Evolutionary conservation across 257 asterid species (phyloP).

Genomic region (Nicotiana benthamiana): DNA sequence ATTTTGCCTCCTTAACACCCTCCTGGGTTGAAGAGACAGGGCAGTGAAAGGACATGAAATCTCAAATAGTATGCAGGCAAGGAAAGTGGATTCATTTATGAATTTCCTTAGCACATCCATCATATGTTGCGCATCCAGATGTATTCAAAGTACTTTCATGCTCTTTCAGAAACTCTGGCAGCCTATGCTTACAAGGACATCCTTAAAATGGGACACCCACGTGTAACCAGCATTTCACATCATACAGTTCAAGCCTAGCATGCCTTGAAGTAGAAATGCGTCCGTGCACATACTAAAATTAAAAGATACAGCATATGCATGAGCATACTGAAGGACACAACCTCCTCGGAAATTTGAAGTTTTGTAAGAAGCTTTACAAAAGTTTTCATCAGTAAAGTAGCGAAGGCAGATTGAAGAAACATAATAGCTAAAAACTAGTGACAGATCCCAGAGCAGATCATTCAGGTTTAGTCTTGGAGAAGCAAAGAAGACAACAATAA

Average conservation of each 20-base stretch:
- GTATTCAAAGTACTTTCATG: not conserved
- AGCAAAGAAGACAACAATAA: not conserved
- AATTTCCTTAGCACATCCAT: not conserved
- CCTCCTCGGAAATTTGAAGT: too few relatives aligned
- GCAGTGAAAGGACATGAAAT: not conserved
- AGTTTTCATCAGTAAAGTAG: not conserved
- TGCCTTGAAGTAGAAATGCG: not conserved
- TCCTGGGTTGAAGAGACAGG: not conserved
- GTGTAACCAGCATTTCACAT: not conserved
- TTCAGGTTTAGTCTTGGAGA: not conserved
- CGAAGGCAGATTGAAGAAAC: not conserved
- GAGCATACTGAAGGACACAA: not conserved
- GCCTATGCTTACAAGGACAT: not conserved
- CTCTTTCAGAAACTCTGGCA: not conserved
- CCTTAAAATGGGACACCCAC: not conserved
- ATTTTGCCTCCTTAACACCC: not conserved
- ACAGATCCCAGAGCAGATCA: not conserved
- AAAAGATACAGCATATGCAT: not conserved
- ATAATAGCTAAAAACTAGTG: not conserved
- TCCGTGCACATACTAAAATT: not conserved
- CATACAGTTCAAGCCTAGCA: not conserved
- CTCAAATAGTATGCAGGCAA: not conserved
- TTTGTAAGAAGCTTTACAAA: not conserved
- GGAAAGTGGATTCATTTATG: not conserved
- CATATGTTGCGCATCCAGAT: not conserved